A percentile compares a stretch with the other conserved stretches of the same genome.
These are phyloP conservation scores for Paraphoma sp. DNA, from an alignment of 2,329 filamentous ascomycete genomes.

Conservation along the genomic window DNA sequence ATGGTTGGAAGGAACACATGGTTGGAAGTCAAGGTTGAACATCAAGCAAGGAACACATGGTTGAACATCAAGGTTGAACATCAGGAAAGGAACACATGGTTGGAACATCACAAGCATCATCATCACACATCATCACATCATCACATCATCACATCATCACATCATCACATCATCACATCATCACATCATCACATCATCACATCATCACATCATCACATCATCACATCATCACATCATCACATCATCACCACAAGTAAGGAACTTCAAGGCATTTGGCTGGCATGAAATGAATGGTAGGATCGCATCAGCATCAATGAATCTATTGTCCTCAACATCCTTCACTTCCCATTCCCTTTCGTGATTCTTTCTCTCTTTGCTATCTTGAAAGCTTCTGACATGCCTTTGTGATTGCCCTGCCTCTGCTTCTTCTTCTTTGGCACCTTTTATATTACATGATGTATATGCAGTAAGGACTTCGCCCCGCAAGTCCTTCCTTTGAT, in stretches of 20 bases:
- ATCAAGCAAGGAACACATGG: no score
- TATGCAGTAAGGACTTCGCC: no score
- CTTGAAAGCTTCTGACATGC: not conserved
- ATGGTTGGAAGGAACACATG: not conserved
- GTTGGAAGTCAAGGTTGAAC: not conserved
- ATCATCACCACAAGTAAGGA: not conserved
- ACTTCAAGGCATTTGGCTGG: not conserved
- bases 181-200: not conserved
- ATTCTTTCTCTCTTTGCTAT: not conserved
- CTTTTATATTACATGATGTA: no score
- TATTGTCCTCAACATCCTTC: not conserved
- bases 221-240: not conserved
- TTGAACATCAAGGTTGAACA: not conserved
- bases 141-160: not conserved
- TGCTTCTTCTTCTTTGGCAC: no score
- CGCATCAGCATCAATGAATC: conserved; percentile 9
- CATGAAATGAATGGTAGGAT: not conserved
- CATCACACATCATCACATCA: not conserved
- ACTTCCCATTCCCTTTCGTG: not conserved
- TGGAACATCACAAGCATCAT: conserved; percentile 1
- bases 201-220: not conserved
- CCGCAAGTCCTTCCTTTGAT: no score
- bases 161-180: not conserved
- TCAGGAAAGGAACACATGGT: not conserved
- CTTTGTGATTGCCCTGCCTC: not conserved